phyloP scores from a whole-genome alignment of 2,329 filamentous ascomycete species.

The Botryotinia calthae region DNA sequence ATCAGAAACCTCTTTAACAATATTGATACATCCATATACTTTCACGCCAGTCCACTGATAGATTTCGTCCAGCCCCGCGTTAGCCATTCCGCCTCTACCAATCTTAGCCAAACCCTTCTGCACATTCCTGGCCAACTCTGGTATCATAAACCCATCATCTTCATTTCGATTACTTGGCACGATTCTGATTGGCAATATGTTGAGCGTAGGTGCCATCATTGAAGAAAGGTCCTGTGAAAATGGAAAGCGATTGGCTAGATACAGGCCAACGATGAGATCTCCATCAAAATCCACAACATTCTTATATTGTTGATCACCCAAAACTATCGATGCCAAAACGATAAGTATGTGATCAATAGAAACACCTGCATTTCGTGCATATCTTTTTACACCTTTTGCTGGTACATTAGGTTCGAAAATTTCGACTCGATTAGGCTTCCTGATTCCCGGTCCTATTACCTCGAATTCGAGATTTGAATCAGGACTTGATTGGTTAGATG shows the following conservation, averaged over 20 bases:
- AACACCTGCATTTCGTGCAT: constrained; percentile 53
- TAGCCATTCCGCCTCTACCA: constrained; percentile 51
- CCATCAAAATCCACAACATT: constrained; percentile 19
- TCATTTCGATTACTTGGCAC: constrained; percentile 27
- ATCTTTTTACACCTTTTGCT: constrained; percentile 42
- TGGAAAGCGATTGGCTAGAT: constrained; percentile 73
- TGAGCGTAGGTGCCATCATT: constrained; percentile 68
- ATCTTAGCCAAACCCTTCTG: constrained; percentile 68
- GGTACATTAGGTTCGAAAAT: constrained; percentile 51
- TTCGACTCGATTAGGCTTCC: constrained; percentile 29
- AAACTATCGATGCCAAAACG: constrained; percentile 43
- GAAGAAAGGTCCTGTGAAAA: constrained; percentile 48
- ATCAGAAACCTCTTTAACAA: constrained; percentile 50
- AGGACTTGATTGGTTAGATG: background rate
- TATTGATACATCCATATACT: constrained; percentile 78
- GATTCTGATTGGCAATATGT: constrained; percentile 71
- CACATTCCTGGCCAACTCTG: constrained; percentile 55
- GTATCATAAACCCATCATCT: constrained; percentile 40
- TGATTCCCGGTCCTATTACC: background rate
- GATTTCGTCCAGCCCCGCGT: constrained; percentile 68
- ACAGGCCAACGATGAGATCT: constrained; percentile 70
- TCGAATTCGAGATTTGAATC: background rate
- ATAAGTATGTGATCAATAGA: constrained; percentile 74
- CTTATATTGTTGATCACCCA: constrained; percentile 43
- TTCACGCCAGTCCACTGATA: constrained; percentile 69